Evolutionary conservation across 768 basidiomycete species (phyloP).

Genomic region (Galerina marginata): DNA sequence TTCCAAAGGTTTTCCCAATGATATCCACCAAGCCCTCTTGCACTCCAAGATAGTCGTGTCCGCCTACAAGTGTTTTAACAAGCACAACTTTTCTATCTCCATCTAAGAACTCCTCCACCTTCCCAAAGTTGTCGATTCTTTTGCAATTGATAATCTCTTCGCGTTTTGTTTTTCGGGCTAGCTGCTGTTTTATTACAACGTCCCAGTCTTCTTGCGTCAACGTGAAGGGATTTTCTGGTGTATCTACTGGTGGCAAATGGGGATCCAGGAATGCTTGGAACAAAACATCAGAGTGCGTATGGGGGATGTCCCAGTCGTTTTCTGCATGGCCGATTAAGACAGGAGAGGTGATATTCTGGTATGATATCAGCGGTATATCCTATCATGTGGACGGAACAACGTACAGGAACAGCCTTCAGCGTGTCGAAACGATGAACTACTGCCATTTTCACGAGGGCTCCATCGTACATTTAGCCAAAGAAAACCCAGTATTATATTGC

Average conservation of each 20-base stretch:
- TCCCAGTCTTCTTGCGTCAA: conserved; percentile 48
- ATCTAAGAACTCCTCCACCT: conserved; percentile 56
- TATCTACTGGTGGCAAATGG: conserved; percentile 52
- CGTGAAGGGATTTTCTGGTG: conserved; percentile 32
- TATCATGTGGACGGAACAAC: conserved; percentile 21
- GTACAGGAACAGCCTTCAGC: conserved; percentile 62
- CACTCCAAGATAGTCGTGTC: conserved; percentile 63
- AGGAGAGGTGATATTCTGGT: conserved; percentile 67
- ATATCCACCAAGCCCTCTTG: conserved; percentile 80
- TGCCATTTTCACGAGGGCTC: conserved; percentile 56
- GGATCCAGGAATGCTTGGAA: conserved; percentile 76
- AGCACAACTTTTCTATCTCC: conserved; percentile 56
- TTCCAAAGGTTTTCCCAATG: conserved; percentile 45
- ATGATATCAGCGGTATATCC: conserved; percentile 25
- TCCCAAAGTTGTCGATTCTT: conserved; percentile 61
- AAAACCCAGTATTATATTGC: neutral
- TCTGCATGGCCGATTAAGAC: conserved; percentile 79
- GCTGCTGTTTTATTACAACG: conserved; percentile 42
- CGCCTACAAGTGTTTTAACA: conserved; percentile 66
- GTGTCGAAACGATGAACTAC: conserved; percentile 67
- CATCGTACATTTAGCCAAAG: neutral
- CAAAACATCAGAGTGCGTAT: conserved; percentile 72
- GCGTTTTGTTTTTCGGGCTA: conserved; percentile 46
- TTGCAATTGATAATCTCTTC: conserved; percentile 49
- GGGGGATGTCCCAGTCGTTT: conserved; percentile 81